Evolutionary conservation across 495 filamentous ascomycete genomes (phyloP), one percentile per base, ranked within the genome.

Genomic region (Penicillium paradoxum): DNA sequence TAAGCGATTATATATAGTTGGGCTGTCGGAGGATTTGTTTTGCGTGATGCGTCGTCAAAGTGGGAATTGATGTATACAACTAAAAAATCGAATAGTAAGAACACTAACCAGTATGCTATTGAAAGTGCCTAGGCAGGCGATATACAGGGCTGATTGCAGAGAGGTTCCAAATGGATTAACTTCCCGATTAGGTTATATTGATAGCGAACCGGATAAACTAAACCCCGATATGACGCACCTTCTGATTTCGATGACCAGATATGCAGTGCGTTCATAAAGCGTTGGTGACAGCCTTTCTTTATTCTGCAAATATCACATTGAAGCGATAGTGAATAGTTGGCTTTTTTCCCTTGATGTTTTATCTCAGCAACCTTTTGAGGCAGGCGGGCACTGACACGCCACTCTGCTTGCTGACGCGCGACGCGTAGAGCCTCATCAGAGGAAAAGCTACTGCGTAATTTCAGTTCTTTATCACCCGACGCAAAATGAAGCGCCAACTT

Each of bases 401-500:
- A 50, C 13, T 14, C 19, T 25, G 29, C 15, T 38, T 42, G 49
- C 48, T 43, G 49, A 51, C 29, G 27, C 47, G 47, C 27, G 48
- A 52, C 40, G 41, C 50, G 50, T 39, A 39, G 14, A 45, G 29
- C 50, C 5, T 30, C 30, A 19, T 15, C 49, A 1, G 17, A 36
- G 3, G 13, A 42, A 32, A 32, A 24, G 34, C 18, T 55, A 14
- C 29, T 10, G 13, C 4, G 27, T 32, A 1, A n/a, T 25, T 34
- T 57, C 64, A 50, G n/a, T 38, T 19, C 29, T 4, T 27, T 22
- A 29, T 1, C 2, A 24, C 19, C 1, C 7, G 19, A 13, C 10
- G 25, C 51, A 25, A 18, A 13, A 71, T 71, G 68, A 53, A 46
- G 42, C 58, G 58, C 39, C 65, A 59, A 43, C 51, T 52, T 14